Percentiles rank a stretch among this genome's conserved stretches.
Evolutionary conservation across 2,329 filamentous ascomycete genomes (phyloP).

Genomic region (Paecilomyces fulvus): DNA sequence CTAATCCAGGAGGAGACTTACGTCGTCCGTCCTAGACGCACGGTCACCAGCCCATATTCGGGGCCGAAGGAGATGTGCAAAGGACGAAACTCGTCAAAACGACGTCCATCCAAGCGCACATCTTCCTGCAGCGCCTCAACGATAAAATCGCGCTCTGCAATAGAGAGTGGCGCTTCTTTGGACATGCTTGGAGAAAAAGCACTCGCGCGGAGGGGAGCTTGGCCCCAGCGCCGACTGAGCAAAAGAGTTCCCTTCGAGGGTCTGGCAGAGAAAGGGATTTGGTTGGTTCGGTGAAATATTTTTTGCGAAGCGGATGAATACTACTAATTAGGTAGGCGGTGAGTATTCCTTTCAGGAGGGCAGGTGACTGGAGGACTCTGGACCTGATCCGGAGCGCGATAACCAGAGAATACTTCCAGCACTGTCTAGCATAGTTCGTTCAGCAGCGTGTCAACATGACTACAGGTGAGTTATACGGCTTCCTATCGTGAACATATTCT

Average conservation of each 20-base stretch:
- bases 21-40: constrained; percentile 85
- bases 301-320: neutral
- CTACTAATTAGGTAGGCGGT: neutral
- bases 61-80: constrained; percentile 76
- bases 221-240: constrained; percentile 14
- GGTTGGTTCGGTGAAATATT: neutral
- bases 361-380: neutral
- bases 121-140: constrained; percentile 72
- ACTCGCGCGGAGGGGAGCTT: constrained; percentile 13
- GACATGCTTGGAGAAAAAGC: constrained; percentile 55
- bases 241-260: constrained; percentile 6
- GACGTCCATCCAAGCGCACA: constrained; percentile 74
- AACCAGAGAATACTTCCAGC: neutral
- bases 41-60: constrained; percentile 82
- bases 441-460: constrained; percentile 24
- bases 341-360: neutral
- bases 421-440: neutral
- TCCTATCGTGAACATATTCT: constrained; percentile 4
- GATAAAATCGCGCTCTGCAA: constrained; percentile 81
- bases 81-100: constrained; percentile 69
- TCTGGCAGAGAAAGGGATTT: constrained; percentile 3
- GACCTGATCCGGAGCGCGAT: neutral
- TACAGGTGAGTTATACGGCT: constrained; percentile 25
- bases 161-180: constrained; percentile 81
- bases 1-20: constrained; percentile 30